Evolutionary conservation across 495 filamentous ascomycete genomes (phyloP), one percentile per base, ranked within the genome.

Genomic region (Collariella sp.): DNA sequence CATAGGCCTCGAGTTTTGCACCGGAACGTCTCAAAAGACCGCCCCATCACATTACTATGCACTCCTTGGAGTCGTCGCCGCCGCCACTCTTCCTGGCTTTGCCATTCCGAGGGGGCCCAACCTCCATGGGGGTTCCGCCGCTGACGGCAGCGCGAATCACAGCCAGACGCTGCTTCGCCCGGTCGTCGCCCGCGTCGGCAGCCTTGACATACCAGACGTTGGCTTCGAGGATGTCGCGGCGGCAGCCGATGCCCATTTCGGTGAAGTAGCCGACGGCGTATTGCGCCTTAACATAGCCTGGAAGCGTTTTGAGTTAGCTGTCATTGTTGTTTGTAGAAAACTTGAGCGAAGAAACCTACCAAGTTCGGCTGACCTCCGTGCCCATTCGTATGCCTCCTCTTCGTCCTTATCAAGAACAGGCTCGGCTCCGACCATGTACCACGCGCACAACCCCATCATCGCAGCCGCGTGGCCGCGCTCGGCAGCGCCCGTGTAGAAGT

Each of bases 391-490:
- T 3, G 93, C 93, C 68, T 99, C 93, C 48, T 84, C 83, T 69
- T 97, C 94, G 58, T 97, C 91, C 69, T 90, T 95, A 52, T 94
- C 89, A 24, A 99, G 72, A 16, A 96, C 82, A 0, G 93, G 93
- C 61, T 91, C 87, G 9, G 93, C 94, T 1, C 93, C 93, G 9
- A 97, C 87, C 70, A 99, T 84, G 68, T 96, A 99, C 93, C 93
- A 99, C 13, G 93, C 93, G 66, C 93, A 97, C 20, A 99, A 78
- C 16, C 89, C 90, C 90, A 99, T 95, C 91, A 96, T 96, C n/a
- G 90, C 93, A 39, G 85, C 76, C 0, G 89, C 76, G 66, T 95
- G 87, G 1, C 87, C 88, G 12, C 76, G 72, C 59, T 94, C 87
- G 11, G 93, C 93, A 10, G 93, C 93, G 4, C 81, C 83, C 7